Evolutionary conservation across 306 rosid genomes (phyloP).

Genomic region (Mimosa pudica): DNA sequence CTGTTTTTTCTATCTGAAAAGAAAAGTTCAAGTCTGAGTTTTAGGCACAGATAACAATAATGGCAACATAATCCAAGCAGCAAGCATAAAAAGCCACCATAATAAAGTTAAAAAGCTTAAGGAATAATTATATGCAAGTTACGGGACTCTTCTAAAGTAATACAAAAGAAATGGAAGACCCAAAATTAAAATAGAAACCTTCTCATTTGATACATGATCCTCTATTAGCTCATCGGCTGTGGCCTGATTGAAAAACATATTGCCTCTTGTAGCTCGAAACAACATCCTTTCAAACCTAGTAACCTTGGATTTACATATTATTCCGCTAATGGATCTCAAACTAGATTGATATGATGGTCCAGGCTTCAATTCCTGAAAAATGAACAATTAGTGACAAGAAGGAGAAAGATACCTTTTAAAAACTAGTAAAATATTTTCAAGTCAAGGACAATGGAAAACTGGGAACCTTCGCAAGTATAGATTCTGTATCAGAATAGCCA

Average conservation of each 20-base stretch:
- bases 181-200: constrained; percentile 49
- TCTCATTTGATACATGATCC: constrained; percentile 91
- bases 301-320: constrained; percentile 81
- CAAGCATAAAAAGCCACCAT: constrained; percentile 31
- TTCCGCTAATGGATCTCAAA: constrained; percentile 93
- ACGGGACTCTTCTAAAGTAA: constrained; percentile 36
- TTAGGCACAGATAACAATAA: constrained; percentile 29
- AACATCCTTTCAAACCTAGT: constrained; percentile 94
- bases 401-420: constrained; percentile 34
- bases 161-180: constrained; percentile 41
- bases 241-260: constrained; percentile 97
- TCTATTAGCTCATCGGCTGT: constrained; percentile 77
- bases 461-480: constrained; percentile 84
- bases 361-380: constrained; percentile 74
- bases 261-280: constrained; percentile 98
- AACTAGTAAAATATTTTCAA: constrained; percentile 22
- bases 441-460: constrained; percentile 25
- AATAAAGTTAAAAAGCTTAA: constrained; percentile 13
- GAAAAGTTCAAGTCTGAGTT: constrained; percentile 32
- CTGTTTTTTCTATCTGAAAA: constrained; percentile 92
- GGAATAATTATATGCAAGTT: not conserved
- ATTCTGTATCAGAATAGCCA: constrained; percentile 61
- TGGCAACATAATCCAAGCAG: constrained; percentile 35
- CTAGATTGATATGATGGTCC: constrained; percentile 77
- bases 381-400: constrained; percentile 27